phyloP scores from a whole-genome alignment of 2,329 filamentous ascomycete species.

The Chrysoporthe cubensis region DNA sequence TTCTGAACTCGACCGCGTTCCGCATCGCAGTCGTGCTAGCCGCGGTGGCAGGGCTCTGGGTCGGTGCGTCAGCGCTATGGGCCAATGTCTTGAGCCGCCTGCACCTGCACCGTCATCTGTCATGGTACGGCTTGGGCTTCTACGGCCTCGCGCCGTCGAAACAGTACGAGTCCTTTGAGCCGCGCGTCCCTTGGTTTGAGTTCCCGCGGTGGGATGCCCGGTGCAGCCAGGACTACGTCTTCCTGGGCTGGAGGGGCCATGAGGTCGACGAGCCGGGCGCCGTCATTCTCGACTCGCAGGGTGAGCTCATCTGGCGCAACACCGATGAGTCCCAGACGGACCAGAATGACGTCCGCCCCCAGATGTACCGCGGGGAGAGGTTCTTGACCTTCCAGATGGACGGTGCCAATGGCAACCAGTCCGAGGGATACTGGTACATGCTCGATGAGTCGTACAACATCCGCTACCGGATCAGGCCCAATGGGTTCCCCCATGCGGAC shows the following conservation, averaged over 20 bases:
- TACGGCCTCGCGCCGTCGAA: conserved; percentile 25
- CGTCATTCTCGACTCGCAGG: conserved; percentile 34
- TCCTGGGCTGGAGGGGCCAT: conserved; percentile 29
- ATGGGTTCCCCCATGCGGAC: conserved; percentile 39
- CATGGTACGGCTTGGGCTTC: conserved; percentile 26
- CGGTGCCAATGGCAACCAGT: conserved; percentile 17
- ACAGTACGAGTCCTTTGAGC: conserved; percentile 28
- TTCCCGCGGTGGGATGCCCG: conserved; percentile 29
- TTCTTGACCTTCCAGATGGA: conserved; percentile 43
- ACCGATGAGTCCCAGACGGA: conserved; percentile 30
- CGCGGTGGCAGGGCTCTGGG: conserved; percentile 8
- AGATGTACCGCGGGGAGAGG: conserved; percentile 37
- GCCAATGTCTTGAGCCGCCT: conserved; percentile 21
- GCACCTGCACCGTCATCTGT: conserved; percentile 26
- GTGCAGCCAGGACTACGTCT: conserved; percentile 29
- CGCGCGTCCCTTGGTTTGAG: conserved; percentile 26
- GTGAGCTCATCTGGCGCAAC: conserved; percentile 34
- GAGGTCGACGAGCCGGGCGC: conserved; percentile 30
- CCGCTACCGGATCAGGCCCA: conserved; percentile 25
- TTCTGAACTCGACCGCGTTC: conserved; percentile 6
- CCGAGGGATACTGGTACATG: conserved; percentile 26
- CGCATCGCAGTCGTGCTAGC: conserved; percentile 12
- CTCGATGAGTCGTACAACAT: conserved; percentile 27
- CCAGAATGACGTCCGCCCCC: conserved; percentile 33
- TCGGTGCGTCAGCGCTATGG: conserved; percentile 20